phyloP scores from a whole-genome alignment of 805 yeast species.

The Nakazawaea anatomiae region DNA sequence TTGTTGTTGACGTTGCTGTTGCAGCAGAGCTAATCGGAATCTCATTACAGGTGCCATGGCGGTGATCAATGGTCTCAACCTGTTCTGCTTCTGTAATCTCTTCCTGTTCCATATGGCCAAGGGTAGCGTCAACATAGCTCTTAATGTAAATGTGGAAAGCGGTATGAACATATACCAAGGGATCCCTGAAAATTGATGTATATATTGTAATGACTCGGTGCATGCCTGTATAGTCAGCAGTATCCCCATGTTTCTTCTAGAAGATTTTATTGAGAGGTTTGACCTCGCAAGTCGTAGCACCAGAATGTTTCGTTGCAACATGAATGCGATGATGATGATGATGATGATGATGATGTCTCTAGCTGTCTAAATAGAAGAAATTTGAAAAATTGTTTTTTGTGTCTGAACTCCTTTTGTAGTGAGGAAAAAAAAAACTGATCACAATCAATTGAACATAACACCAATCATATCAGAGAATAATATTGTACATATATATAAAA shows the following conservation, averaged over 20 bases:
- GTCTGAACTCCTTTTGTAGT: too few species aligned
- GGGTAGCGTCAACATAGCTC: conserved; percentile 70
- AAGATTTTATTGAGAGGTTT: background rate
- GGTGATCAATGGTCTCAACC: conserved; percentile 60
- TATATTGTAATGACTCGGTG: conserved; percentile 31
- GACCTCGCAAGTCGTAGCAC: too few species aligned
- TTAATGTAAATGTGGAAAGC: conserved; percentile 54
- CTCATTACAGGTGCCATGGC: conserved; percentile 75
- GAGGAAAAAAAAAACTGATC: background rate
- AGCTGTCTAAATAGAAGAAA: too few species aligned
- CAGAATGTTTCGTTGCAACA: too few species aligned
- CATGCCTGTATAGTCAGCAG: conserved; percentile 10
- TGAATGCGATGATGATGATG: too few species aligned
- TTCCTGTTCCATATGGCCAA: conserved; percentile 68
- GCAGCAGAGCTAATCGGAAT: conserved; percentile 45
- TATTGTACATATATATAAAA: background rate
- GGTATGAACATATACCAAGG: conserved; percentile 89
- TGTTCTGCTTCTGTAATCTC: conserved; percentile 64
- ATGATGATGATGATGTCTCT: too few species aligned
- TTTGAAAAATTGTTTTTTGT: too few species aligned
- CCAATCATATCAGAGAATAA: background rate
- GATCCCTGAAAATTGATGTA: conserved; percentile 53
- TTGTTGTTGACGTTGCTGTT: conserved; percentile 25
- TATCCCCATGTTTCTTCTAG: background rate
- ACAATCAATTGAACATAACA: conserved; percentile 14